phyloP scores from a whole-genome alignment of 2,329 filamentous ascomycete genomes.

The Aureobasidium sp. region DNA sequence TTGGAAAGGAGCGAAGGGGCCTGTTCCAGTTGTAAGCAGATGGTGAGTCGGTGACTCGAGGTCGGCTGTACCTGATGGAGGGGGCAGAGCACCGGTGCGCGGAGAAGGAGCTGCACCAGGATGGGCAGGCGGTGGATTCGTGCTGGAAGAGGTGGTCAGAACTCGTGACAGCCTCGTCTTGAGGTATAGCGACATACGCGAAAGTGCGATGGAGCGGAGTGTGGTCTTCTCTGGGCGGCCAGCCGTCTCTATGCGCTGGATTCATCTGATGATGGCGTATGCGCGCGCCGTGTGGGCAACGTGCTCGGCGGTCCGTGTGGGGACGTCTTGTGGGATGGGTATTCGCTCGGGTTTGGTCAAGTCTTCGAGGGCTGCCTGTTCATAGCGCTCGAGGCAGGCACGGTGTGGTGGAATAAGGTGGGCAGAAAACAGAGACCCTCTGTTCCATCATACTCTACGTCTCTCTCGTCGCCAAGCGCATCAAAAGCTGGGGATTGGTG shows the following conservation, averaged over 20 bases:
- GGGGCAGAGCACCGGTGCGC: conserved; percentile 26
- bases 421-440: conserved; percentile 10
- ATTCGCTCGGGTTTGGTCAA: background rate
- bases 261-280: conserved; percentile 17
- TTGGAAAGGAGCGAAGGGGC: conserved; percentile 37
- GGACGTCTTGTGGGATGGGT: background rate
- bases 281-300: conserved; percentile 7
- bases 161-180: background rate
- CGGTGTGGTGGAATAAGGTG: background rate
- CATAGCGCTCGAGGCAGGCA: conserved; percentile 8
- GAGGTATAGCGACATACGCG: background rate
- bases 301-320: background rate
- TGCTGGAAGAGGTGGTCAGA: background rate
- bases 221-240: conserved; percentile 14
- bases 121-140: conserved; percentile 24
- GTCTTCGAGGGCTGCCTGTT: background rate
- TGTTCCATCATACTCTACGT: conserved; percentile 10
- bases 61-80: conserved; percentile 18
- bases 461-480: background rate
- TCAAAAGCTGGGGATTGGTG: background rate
- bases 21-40: conserved; percentile 21
- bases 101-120: conserved; percentile 28
- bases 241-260: conserved; percentile 17
- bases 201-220: conserved; percentile 10
- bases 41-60: background rate